Evolutionary conservation across 148 eudicot genomes (phyloP), one percentile per base, ranked within the genome.

Genomic region (Cornus florida): DNA sequence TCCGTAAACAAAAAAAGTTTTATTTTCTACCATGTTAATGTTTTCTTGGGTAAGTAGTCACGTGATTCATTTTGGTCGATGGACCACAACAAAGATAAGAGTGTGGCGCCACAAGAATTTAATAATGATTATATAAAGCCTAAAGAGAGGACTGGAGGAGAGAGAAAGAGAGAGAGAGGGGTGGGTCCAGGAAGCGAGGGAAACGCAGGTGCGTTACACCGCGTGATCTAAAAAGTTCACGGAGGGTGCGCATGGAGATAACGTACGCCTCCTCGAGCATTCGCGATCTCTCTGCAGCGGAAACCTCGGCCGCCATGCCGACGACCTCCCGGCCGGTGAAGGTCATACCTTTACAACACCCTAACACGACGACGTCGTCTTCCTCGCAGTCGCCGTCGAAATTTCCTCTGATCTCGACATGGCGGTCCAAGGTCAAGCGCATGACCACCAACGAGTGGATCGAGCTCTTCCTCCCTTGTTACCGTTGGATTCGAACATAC

Each of bases 401-500:
- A 11, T 73, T 32, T 32, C 65, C 88, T 0, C 43, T 76, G 2
- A 28, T 86, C 0, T 70, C 83, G 8, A 77, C 78, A 81, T 91
- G 95, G 98, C 79, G 73, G 71, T 38, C 86, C 59, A 96, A 82
- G 84, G 16, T 96, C 83, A 92, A 82, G 72, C 86, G 76, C 24
- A 96, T 92, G 98, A 91, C 81, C 17, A 2, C 71, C 24, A 81
- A 72, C 28, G 94, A 92, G 35, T 96, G 99, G 99, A 88, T 94
- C 78, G 90, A 88, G 39, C 62, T 85, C 16, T 90, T 90, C 67
- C 73, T 96, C 20, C 99, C 99, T 39, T 93, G 99, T 71, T 94
- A 83, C 75, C 92, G 98, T 46, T 96, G 99, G 99, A 86, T 93
- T 43, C 74, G 94, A 1, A 75, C 88, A 12, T 96, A 96, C 57